Evolutionary conservation across 2,329 filamentous ascomycete genomes (phyloP).

Genomic region (Colletotrichum tanaceti): DNA sequence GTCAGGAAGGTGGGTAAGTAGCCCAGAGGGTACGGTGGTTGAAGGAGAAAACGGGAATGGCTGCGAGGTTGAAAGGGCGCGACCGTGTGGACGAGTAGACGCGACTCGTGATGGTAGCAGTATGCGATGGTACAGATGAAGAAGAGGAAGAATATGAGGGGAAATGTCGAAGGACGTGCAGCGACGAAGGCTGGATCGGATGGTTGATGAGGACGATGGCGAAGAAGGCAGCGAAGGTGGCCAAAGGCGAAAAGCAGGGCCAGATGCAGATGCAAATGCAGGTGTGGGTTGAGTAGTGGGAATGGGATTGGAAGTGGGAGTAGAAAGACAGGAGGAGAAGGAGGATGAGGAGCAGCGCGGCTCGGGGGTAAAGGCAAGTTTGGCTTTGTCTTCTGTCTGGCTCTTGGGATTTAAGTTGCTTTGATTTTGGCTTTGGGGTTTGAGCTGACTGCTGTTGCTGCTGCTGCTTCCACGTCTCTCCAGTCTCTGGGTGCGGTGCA

Average conservation of each 20-base stretch:
- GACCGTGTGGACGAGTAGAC: constrained; percentile 4
- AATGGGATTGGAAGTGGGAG: constrained; percentile 17
- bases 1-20: not conserved
- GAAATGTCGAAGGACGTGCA: constrained; percentile 17
- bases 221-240: constrained; percentile 16
- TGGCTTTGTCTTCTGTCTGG: constrained; percentile 7
- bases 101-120: not conserved
- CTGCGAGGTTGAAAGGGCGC: constrained; percentile 9
- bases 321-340: constrained; percentile 23
- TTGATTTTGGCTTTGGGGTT: constrained; percentile 25
- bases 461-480: constrained; percentile 10
- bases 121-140: constrained; percentile 19
- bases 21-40: constrained; percentile 30
- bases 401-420: not conserved
- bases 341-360: constrained; percentile 22
- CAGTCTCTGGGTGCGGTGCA: not conserved
- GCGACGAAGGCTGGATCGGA: constrained; percentile 13
- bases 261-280: constrained; percentile 27
- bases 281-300: constrained; percentile 23
- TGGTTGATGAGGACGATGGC: constrained; percentile 19
- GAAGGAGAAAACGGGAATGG: constrained; percentile 19
- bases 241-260: constrained; percentile 13
- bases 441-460: constrained; percentile 8
- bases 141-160: not conserved
- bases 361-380: constrained; percentile 20